phyloP scores from a whole-genome alignment of 2,329 filamentous ascomycete species.

The Aspergillus sergii region DNA sequence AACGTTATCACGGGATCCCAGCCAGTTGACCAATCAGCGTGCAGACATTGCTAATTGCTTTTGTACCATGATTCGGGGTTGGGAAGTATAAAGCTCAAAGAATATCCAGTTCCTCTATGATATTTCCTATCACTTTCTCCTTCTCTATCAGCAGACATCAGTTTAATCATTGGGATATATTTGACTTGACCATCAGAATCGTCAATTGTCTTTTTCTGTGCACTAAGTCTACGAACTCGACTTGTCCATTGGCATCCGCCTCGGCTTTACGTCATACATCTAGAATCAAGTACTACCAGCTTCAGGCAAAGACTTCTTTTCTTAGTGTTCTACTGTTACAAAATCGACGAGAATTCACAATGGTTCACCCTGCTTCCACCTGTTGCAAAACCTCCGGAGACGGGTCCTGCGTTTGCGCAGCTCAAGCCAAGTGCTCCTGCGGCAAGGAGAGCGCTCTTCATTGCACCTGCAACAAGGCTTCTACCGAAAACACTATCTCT shows the following conservation, averaged over 20 bases:
- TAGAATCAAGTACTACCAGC: background rate
- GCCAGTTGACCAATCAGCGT: constrained; percentile 22
- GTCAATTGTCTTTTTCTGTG: background rate
- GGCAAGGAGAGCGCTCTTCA: constrained; percentile 83
- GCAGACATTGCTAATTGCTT: constrained; percentile 29
- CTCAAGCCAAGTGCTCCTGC: constrained; percentile 76
- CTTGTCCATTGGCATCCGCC: background rate
- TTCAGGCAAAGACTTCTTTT: too few species aligned
- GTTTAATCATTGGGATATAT: background rate
- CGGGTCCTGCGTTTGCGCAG: constrained; percentile 59
- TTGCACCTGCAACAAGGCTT: constrained; percentile 80
- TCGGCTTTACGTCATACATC: constrained; percentile 2
- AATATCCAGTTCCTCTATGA: background rate
- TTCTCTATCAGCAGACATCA: background rate
- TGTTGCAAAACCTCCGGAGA: constrained; percentile 62
- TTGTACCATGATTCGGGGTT: background rate
- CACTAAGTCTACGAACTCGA: background rate
- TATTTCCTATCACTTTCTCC: background rate
- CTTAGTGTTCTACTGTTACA: too few species aligned
- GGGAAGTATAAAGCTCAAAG: constrained; percentile 17
- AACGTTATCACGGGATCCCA: constrained; percentile 5
- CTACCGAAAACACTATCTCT: constrained; percentile 70
- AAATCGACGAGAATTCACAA: constrained; percentile 27
- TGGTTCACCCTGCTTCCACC: constrained; percentile 52
- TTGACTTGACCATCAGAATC: background rate